These are phyloP conservation scores for Suillus weaverae DNA, from an alignment of 768 basidiomycete species.

Conservation along the genomic window DNA sequence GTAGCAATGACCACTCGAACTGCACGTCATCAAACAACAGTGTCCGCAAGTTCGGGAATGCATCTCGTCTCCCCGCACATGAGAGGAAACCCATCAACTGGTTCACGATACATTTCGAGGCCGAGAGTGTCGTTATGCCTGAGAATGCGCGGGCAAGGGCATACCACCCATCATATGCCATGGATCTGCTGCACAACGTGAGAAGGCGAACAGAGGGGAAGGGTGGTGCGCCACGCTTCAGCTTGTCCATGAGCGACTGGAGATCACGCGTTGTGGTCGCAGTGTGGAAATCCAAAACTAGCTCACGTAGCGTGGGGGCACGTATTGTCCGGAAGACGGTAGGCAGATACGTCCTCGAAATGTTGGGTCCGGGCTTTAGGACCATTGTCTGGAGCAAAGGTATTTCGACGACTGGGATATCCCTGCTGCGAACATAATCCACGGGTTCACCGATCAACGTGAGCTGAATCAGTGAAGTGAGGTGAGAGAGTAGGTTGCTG, in stretches of 20 bases:
- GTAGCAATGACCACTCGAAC: slow-evolving; percentile 29
- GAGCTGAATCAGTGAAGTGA: slow-evolving; percentile 25
- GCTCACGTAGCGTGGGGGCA: slow-evolving; percentile 25
- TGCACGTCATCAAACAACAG: slow-evolving; percentile 26
- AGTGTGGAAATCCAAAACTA: slow-evolving; percentile 26
- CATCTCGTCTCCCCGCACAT: slow-evolving; percentile 28
- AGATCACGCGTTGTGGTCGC: slow-evolving; percentile 28
- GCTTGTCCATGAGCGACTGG: slow-evolving; percentile 27
- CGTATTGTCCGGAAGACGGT: slow-evolving; percentile 23
- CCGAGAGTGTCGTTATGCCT: slow-evolving; percentile 23
- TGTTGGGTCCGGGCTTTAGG: slow-evolving; percentile 27
- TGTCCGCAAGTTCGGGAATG: slow-evolving; percentile 22
- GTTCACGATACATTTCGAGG: slow-evolving; percentile 26
- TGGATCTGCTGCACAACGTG: slow-evolving; percentile 26
- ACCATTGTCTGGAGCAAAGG: slow-evolving; percentile 20
- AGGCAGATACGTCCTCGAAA: slow-evolving; percentile 30
- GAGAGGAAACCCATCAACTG: slow-evolving; percentile 25
- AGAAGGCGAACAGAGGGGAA: slow-evolving; percentile 26
- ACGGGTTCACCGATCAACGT: slow-evolving; percentile 27
- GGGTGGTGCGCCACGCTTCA: slow-evolving; percentile 27
- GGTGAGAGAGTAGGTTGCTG: slow-evolving; percentile 21
- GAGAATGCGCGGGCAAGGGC: slow-evolving; percentile 27
- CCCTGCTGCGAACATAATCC: slow-evolving; percentile 22
- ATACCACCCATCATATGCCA: slow-evolving; percentile 21
- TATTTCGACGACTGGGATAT: slow-evolving; percentile 16